A percentile compares a stretch with the other conserved stretches of the same genome.
Evolutionary conservation across 495 filamentous ascomycete genomes (phyloP).

Genomic region (Penicillium fimorum): DNA sequence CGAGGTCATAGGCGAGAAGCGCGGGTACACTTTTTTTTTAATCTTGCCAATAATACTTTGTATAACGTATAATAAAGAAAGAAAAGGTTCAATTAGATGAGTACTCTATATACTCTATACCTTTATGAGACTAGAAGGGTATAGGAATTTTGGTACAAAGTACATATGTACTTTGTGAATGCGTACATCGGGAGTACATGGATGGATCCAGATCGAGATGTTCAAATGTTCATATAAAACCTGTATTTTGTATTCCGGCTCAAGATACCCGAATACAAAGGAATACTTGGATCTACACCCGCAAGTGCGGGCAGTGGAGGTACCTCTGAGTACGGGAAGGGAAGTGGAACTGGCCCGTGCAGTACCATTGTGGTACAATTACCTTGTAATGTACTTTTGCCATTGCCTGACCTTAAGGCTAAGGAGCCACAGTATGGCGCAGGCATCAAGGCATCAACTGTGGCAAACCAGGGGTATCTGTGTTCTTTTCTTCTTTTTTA

Average conservation of each 20-base stretch:
- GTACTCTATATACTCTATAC: not conserved
- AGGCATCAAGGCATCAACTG: constrained; percentile 4
- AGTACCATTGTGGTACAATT: not conserved
- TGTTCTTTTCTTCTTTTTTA: not conserved
- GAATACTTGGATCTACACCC: constrained; percentile 16
- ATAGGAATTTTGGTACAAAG: not conserved
- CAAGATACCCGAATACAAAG: constrained; percentile 1
- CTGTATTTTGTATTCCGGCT: not conserved
- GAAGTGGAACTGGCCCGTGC: constrained; percentile 4
- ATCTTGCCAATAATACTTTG: not conserved
- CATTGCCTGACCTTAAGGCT: constrained; percentile 2
- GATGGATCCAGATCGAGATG: not conserved
- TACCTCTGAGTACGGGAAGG: constrained; percentile 14
- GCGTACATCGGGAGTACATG: not conserved
- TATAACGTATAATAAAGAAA: not conserved
- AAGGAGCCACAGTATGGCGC: not conserved
- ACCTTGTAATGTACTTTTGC: not conserved
- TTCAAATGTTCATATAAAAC: not conserved
- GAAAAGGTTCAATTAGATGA: not conserved
- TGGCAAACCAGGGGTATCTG: not conserved
- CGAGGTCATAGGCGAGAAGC: constrained; percentile 39
- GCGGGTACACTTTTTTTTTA: constrained; percentile 7
- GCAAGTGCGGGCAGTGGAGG: constrained; percentile 11
- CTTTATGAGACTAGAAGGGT: not conserved
- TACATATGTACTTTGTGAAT: not conserved